Base-by-base conservation (phyloP, 352 stramenopile species). In the Pythium rishiriense region DNA sequence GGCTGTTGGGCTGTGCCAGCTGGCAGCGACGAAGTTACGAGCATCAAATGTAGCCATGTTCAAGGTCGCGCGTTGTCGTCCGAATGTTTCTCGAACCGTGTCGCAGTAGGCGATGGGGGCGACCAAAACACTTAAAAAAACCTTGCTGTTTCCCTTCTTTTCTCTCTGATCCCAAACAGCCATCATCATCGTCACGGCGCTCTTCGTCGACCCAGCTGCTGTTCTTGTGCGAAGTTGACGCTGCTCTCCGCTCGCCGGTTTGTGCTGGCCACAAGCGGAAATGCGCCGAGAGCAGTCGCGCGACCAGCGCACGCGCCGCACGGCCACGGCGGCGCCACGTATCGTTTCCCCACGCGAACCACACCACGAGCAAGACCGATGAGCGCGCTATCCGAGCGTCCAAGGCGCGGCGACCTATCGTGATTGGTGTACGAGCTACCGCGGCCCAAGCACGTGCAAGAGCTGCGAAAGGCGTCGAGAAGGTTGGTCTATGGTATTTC, bases 251-350 rank as follows among this genome's bases (percentile, higher is more conserved):
- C 33, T 58, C 26, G 55, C 56, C 50, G 50, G 33, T 60, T 37
- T 47, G 61, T 49, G 26, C 62, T 53, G 62, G 46, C 43, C 62
- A 64, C 62, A 69, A 58, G 24, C 43, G 29, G 21, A 62, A 64
- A 69, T 69, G 62, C 53, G 37, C 45, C 35, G 35, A 41, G n/a
- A 49, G 33, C 22, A 35, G 26, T 22, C 12, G 62, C 28, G 9
- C 46, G 14, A 24, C 22, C 19, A 3, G n/a, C n/a, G n/a, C 62
- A 12, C 14, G 39, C 45, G 45, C 28, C 15, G 14, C n/a, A 19
- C 22, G 25, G 29, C 10, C 19, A n/a, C 24, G 46, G 11, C 22
- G 46, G 17, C 21, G 10, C 8, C 41, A 48, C 26, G 55, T 41
- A 2, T n/a, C 56, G 33, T 69, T 21, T 60, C 39, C 12, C 46